Evolutionary conservation across 148 eudicot genomes (phyloP).

Genomic region (Polygonum maritimum): DNA sequence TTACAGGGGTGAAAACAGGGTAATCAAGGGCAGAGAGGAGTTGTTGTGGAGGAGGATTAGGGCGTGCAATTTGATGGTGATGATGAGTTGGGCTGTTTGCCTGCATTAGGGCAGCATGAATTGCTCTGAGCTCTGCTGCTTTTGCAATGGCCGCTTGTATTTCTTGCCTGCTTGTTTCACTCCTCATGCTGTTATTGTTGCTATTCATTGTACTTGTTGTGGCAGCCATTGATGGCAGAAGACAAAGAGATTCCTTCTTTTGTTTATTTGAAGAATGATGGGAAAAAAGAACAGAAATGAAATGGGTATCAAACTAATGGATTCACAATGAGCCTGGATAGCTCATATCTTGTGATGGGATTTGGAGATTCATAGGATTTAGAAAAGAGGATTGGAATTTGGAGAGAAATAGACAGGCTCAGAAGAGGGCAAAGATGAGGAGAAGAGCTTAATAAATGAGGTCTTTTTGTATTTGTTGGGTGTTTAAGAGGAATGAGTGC

Average conservation of each 20-base stretch:
- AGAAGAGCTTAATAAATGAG: background rate
- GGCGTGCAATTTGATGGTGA: background rate
- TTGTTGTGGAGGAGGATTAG: slow-evolving; percentile 23
- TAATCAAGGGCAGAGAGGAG: slow-evolving; percentile 71
- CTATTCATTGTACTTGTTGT: slow-evolving; percentile 12
- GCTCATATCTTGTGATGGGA: background rate
- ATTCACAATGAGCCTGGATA: background rate
- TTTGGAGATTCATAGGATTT: background rate
- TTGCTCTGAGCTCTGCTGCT: slow-evolving; percentile 79
- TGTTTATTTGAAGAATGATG: background rate
- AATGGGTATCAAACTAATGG: background rate
- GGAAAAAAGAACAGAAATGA: background rate
- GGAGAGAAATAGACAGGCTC: background rate
- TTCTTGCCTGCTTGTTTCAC: slow-evolving; percentile 37
- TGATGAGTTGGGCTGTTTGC: slow-evolving; percentile 28
- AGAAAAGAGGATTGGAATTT: background rate
- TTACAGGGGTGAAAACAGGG: slow-evolving; percentile 93
- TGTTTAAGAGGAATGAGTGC: slow-evolving; percentile 5
- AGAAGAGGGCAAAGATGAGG: slow-evolving; percentile 8
- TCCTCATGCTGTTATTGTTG: background rate
- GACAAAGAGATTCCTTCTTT: background rate
- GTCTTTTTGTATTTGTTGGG: background rate
- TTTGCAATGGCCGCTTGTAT: slow-evolving; percentile 74
- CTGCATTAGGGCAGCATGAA: slow-evolving; percentile 71
- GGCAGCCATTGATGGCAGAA: slow-evolving; percentile 28